phyloP scores from a whole-genome alignment of 208 protist genomes.

The Trichomonas gallinae region DNA sequence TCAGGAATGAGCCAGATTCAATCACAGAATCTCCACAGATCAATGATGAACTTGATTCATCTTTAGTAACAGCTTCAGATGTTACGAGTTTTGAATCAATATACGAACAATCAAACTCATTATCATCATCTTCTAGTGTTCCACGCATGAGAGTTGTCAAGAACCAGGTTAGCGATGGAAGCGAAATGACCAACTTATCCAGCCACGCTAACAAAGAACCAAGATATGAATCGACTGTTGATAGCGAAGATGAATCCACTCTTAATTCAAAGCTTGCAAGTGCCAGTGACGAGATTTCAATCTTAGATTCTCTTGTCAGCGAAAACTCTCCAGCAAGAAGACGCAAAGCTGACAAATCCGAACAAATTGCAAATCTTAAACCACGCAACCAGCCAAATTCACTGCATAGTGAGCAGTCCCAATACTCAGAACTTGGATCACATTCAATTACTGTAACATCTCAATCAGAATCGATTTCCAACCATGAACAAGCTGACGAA shows the following conservation, averaged over 20 bases:
- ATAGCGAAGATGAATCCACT: background rate
- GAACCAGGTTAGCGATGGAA: background rate
- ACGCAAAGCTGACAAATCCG: background rate
- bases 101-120: background rate
- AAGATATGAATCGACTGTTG: background rate
- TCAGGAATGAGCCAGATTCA: background rate
- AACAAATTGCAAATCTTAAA: background rate
- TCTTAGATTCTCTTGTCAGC: background rate
- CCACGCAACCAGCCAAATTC: background rate
- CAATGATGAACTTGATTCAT: background rate
- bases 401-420: background rate
- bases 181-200: background rate
- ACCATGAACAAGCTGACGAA: background rate
- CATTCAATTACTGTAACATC: background rate
- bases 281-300: background rate
- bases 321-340: background rate
- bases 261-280: background rate
- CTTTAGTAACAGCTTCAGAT: background rate
- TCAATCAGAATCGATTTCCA: background rate
- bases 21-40: background rate
- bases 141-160: background rate
- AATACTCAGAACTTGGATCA: background rate
- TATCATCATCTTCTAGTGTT: background rate
- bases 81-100: background rate
- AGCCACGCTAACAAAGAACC: background rate